Percentiles rank a stretch among this genome's conserved stretches.
These are phyloP conservation scores for Lobosporangium transversale DNA, from an alignment of 192 early-diverging fungal species.

Conservation along the genomic window DNA sequence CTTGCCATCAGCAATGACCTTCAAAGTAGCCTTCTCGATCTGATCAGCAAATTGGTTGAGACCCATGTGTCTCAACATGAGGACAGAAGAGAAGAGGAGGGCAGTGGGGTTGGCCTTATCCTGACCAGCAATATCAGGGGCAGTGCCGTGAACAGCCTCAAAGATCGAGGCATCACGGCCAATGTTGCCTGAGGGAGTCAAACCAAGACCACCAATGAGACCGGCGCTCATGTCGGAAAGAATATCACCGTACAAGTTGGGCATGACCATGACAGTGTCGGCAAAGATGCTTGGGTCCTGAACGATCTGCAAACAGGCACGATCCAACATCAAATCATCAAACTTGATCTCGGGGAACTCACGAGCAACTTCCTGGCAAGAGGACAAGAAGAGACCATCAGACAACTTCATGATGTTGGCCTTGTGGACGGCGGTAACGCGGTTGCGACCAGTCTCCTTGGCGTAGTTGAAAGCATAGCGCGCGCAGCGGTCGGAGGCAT, in stretches of 20 bases:
- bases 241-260: constrained; percentile 99
- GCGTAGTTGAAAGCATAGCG: constrained; percentile 98
- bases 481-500: constrained; percentile 90
- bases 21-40: constrained; percentile 92
- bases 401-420: constrained; percentile 96
- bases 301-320: constrained; percentile 91
- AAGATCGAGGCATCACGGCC: constrained; percentile 98
- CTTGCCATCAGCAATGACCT: constrained; percentile 94
- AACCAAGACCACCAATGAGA: constrained; percentile 96
- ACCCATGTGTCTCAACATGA: constrained; percentile 99
- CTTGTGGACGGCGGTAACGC: constrained; percentile 98
- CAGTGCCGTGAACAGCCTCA: constrained; percentile 94
- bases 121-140: constrained; percentile 98
- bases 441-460: constrained; percentile 85
- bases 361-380: constrained; percentile 89
- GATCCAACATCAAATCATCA: constrained; percentile 92
- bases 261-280: constrained; percentile 99
- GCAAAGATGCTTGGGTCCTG: constrained; percentile 91
- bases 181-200: constrained; percentile 99
- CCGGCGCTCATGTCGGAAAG: constrained; percentile 97
- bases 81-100: constrained; percentile 91
- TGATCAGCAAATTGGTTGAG: constrained; percentile 80
- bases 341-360: constrained; percentile 94
- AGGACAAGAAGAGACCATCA: constrained; percentile 96
- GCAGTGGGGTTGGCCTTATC: constrained; percentile 65